Evolutionary conservation across 106 monocot species (phyloP), one percentile per base, ranked within the genome.

Genomic region (Hemerocallis citrina): DNA sequence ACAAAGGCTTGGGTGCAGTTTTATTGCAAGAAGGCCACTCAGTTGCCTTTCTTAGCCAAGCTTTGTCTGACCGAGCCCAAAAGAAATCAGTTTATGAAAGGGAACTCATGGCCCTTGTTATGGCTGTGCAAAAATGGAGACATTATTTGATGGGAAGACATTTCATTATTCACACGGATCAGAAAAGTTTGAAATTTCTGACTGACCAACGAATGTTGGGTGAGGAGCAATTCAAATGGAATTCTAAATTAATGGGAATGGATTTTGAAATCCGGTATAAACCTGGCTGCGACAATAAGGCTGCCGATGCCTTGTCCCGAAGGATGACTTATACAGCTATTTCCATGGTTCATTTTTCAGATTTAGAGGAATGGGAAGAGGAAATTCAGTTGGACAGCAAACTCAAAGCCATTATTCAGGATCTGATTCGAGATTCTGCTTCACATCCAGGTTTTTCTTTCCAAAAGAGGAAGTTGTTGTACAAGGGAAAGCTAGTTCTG

Each of bases 241-340:
- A 34, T 32, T 5, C 33, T 28, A 35, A 34, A 16, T 19, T n/a
- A n/a, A n/a, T n/a, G n/a, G 65, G 65, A 3, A 52, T 19, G 50
- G n/a, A 65, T 34, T 52, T n/a, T 22, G 10, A 13, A 1, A 36
- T 65, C 7, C 12, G 21, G 8, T 65, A 65, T 20, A 29, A 35
- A 34, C 11, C 6, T 0, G 65, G 65, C 3, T 12, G 6, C 9
- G 21, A 16, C 4, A 65, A 52, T 36, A 32, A 49, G 15, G 50
- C 41, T 7, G 50, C 65, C 0, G 65, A 65, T 65, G n/a, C 50
- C 4, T 20, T 65, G 8, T 65, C 65, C 4, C 1, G n/a, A n/a
- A n/a, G n/a, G n/a, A n/a, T n/a, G n/a, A n/a, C n/a, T n/a, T n/a
- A n/a, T n/a, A n/a, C n/a, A n/a, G n/a, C n/a, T 38, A 38, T 38